phyloP scores from a whole-genome alignment of 78 protist genomes.

The Thecamonas trahens region DNA sequence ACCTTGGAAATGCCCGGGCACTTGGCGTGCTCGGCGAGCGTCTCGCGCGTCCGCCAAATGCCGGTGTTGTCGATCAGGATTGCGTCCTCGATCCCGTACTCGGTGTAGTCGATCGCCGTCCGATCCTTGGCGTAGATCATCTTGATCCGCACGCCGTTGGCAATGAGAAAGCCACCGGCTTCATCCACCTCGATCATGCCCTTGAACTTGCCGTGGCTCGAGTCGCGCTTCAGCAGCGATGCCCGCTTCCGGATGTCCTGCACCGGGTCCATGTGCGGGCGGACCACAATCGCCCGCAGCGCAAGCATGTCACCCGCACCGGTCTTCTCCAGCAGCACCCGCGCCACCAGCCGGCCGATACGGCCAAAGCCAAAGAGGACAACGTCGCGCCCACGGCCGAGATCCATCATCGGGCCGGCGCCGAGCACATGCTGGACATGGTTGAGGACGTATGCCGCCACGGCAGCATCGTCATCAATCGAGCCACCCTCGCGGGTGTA shows the following conservation, averaged over 20 bases:
- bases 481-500: not conserved
- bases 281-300: constrained; percentile 16
- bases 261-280: not conserved
- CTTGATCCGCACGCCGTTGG: constrained; percentile 5
- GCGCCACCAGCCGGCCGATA: constrained; percentile 19
- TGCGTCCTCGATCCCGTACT: constrained; percentile 21
- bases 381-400: not conserved
- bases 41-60: not conserved
- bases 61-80: constrained; percentile 23
- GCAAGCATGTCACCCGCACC: not conserved
- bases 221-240: constrained; percentile 10
- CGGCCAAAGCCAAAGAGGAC: constrained; percentile 28
- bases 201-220: constrained; percentile 19
- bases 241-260: constrained; percentile 2
- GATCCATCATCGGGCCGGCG: not conserved
- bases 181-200: constrained; percentile 22
- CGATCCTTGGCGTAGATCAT: constrained; percentile 11
- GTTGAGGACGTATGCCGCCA: not conserved
- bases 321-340: constrained; percentile 3
- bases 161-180: not conserved
- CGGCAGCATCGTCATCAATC: not conserved
- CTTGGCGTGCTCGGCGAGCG: constrained; percentile 1
- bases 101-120: constrained; percentile 9
- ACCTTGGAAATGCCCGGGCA: constrained; percentile 7
- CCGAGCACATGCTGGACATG: not conserved